Base-by-base conservation (phyloP, 257 asterid species). In the Salvia splendens region DNA sequence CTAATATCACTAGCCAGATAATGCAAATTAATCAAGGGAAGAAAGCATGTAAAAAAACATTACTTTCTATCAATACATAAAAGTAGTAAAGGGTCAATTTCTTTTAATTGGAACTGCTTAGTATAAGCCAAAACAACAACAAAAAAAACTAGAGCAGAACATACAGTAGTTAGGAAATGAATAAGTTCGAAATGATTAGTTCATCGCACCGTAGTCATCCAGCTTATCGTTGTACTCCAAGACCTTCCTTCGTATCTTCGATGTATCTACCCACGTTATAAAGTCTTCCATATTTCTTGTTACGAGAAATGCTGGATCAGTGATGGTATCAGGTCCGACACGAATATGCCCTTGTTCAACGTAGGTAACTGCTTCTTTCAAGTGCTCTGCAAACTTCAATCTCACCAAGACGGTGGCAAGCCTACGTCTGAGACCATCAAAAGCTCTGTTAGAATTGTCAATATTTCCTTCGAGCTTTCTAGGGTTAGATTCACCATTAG, bases 331-430 rank as follows among this genome's bases (percentile, higher is more conserved):
- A 0, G 99, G 97, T 64, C 99, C 99, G 8, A 94, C 96, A 17
- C 99, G 95, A 72, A 91, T 75, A 81, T 94, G 99, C 52, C 98
- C 96, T 74, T 94, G 96, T 46, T 94, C 96, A n/a, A 91, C 87
- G 68, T 91, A 94, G 20, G 96, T 94, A 9, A 85, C 86, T 16
- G 96, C 93, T 76, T 94, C 97, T 80, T 85, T 94, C 81, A 88
- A 75, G 80, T 85, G 97, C 73, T 90, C 96, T 3, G 97, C 95
- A 78, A 84, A 87, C 80, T 91, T 94, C 72, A 84, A 80, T 73
- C 71, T 72, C 67, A 85, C 85, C 74, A 94, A 43, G 64, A 88
- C 63, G 59, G 92, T 83, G 11, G 98, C 84, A 48, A 94, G 91
- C 79, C 97, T 80, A 45, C 95, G 95, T 80, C 97, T 94, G 85